Evolutionary conservation across 1,284 basidiomycete species (phyloP).

Genomic region (Abortiporus biennis): DNA sequence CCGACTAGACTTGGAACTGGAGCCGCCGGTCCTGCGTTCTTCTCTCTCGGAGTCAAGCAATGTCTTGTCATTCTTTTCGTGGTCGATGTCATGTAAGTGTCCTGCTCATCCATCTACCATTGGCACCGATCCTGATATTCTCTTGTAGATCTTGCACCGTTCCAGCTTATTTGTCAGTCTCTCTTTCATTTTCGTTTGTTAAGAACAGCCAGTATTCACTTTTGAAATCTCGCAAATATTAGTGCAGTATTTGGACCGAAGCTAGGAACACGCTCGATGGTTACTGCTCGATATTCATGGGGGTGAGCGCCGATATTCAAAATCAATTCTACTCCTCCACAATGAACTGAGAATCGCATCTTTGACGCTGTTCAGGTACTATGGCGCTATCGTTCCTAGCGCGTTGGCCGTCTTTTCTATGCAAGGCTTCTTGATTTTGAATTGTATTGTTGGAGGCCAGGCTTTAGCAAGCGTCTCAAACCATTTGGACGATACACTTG

Average conservation of each 20-base stretch:
- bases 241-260: constrained; percentile 59
- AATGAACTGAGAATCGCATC: neutral
- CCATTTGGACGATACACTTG: constrained; percentile 47
- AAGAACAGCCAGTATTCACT: no score
- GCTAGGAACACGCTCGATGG: constrained; percentile 60
- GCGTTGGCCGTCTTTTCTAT: constrained; percentile 57
- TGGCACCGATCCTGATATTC: neutral
- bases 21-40: constrained; percentile 54
- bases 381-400: constrained; percentile 57
- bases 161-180: constrained; percentile 51
- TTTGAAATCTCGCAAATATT: no score
- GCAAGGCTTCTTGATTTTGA: constrained; percentile 69
- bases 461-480: constrained; percentile 58
- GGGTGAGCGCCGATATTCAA: constrained; percentile 31
- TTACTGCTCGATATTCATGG: constrained; percentile 54
- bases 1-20: constrained; percentile 45
- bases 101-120: no score
- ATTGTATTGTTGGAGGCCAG: constrained; percentile 74
- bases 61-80: constrained; percentile 44
- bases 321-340: neutral
- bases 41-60: constrained; percentile 46
- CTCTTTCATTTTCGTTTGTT: neutral
- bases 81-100: constrained; percentile 48
- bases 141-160: constrained; percentile 21
- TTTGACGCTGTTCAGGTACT: constrained; percentile 36